Percentiles rank a stretch among this genome's conserved stretches.
phyloP scores from a whole-genome alignment of 139 green algal species.

The Volvox reticuliferus region DNA sequence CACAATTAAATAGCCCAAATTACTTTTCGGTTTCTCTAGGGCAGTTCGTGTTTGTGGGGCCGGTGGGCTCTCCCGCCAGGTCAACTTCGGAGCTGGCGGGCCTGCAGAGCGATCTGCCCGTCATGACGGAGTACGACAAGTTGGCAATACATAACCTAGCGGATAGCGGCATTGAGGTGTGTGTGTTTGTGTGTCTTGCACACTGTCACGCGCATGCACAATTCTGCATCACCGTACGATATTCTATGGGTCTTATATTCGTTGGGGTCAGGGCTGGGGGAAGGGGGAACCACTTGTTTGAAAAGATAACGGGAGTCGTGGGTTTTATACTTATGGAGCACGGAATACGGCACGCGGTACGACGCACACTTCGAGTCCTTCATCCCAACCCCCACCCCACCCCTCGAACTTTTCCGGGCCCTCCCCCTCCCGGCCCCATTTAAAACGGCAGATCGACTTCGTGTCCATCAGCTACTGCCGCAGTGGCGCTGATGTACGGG shows the following conservation, averaged over 20 bases:
- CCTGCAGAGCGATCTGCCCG: conserved; percentile 82
- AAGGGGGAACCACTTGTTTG: no score
- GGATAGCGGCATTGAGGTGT: conserved; percentile 3
- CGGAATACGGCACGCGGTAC: no score
- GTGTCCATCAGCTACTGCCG: conserved; percentile 82
- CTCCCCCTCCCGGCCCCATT: not conserved
- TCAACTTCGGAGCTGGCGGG: conserved; percentile 8
- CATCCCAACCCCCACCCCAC: not conserved
- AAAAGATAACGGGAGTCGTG: no score
- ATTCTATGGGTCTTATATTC: no score
- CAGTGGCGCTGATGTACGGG: conserved; percentile 74
- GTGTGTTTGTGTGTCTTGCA: not conserved
- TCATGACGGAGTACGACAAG: conserved; percentile 66
- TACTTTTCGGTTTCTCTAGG: no score
- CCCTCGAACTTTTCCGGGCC: not conserved
- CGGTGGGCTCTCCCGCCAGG: not conserved
- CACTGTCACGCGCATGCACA: not conserved
- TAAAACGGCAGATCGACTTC: conserved; percentile 83
- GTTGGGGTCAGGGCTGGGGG: not conserved
- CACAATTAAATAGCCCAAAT: no score
- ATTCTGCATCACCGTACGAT: no score
- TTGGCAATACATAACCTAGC: conserved; percentile 16
- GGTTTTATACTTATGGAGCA: no score
- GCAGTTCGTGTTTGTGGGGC: no score
- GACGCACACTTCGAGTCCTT: not conserved